These are phyloP conservation scores for Erodium chrysanthum DNA, from an alignment of 441 rosid genomes.

Conservation along the genomic window DNA sequence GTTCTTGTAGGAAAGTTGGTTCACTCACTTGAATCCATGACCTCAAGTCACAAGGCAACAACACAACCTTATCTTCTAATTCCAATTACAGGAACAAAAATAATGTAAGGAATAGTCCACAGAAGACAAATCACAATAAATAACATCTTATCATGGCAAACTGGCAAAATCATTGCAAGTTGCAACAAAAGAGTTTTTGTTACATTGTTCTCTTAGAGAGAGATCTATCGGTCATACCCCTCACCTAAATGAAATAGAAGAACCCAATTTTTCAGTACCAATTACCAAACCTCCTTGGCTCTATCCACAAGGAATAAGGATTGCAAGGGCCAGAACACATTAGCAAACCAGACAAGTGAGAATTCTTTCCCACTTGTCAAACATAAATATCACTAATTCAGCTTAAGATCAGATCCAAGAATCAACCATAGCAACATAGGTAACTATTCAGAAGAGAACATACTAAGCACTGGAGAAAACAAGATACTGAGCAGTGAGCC, in stretches of 20 bases:
- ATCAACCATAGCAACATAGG: background rate
- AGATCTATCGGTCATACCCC: too few species aligned
- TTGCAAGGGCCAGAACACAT: too few species aligned
- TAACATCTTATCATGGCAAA: background rate
- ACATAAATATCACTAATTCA: background rate
- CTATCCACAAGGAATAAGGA: too few species aligned
- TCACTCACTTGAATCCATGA: too few species aligned
- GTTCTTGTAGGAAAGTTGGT: too few species aligned
- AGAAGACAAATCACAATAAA: background rate
- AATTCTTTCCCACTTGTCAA: background rate
- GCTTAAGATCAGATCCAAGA: background rate
- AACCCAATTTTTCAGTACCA: too few species aligned
- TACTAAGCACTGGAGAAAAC: background rate
- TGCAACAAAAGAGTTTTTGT: background rate
- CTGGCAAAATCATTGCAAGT: background rate
- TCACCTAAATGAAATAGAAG: too few species aligned
- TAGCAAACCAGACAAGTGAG: too few species aligned
- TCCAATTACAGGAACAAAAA: too few species aligned
- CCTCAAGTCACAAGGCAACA: too few species aligned
- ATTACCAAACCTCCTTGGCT: too few species aligned
- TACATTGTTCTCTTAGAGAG: background rate
- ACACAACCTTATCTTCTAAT: too few species aligned
- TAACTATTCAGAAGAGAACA: background rate
- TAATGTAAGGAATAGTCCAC: background rate
- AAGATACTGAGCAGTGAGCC: background rate